phyloP scores from a whole-genome alignment of 176 grass and related monocot species.

The Musa schizocarpa region DNA sequence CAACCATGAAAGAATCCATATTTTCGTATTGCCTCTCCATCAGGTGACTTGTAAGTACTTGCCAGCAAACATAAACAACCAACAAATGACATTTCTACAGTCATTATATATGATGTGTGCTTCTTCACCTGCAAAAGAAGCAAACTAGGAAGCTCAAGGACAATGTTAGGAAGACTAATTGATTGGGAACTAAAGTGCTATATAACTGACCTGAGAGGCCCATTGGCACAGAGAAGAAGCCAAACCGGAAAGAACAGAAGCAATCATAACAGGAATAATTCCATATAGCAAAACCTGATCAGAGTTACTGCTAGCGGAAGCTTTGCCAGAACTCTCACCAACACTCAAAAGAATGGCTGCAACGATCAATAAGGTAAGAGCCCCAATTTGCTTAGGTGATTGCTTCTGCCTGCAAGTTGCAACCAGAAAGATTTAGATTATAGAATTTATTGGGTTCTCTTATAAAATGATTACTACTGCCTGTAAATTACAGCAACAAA shows the following conservation, averaged over 20 bases:
- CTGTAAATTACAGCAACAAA: background rate
- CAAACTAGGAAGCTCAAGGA: background rate
- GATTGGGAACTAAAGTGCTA: background rate
- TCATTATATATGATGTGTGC: constrained; percentile 97
- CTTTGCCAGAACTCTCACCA: constrained; percentile 64
- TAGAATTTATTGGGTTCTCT: constrained; percentile 7
- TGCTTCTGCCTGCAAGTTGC: constrained; percentile 70
- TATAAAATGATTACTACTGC: constrained; percentile 9
- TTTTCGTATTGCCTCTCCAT: constrained; percentile 76
- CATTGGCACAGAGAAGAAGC: constrained; percentile 92
- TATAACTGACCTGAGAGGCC: constrained; percentile 68
- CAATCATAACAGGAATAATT: constrained; percentile 79
- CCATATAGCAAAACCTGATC: constrained; percentile 60
- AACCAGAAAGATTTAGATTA: background rate
- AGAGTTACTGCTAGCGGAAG: constrained; percentile 32
- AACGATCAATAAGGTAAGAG: constrained; percentile 60
- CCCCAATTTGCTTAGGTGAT: constrained; percentile 63
- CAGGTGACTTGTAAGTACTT: constrained; percentile 77
- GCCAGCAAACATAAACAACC: constrained; percentile 76
- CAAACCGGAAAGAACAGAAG: constrained; percentile 79
- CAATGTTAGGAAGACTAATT: background rate
- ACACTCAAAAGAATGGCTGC: constrained; percentile 80
- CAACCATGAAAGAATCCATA: constrained; percentile 90
- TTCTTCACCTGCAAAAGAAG: constrained; percentile 70
- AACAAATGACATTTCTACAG: constrained; percentile 97